Percentiles rank a stretch among this genome's conserved stretches.
phyloP scores from a whole-genome alignment of 1,139 yeast species.

The Scheffersomyces segobiensis region DNA sequence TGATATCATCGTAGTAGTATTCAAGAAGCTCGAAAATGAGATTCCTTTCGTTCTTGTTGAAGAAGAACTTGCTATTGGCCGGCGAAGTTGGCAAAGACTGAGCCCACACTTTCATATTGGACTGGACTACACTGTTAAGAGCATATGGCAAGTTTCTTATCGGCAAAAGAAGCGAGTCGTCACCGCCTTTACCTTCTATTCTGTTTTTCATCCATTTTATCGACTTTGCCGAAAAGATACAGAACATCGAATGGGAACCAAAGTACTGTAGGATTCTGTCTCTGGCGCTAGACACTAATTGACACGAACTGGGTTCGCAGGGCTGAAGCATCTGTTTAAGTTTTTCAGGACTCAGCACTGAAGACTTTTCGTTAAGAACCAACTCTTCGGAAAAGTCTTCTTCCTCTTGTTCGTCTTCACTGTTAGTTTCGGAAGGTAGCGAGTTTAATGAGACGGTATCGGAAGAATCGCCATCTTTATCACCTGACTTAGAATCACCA shows the following conservation, averaged over 20 bases:
- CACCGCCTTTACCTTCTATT: slow-evolving; percentile 2
- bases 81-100: neutral
- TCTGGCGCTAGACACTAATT: neutral
- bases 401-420: neutral
- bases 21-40: slow-evolving; percentile 10
- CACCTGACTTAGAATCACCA: neutral
- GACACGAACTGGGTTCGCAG: neutral
- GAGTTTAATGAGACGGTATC: neutral
- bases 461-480: neutral
- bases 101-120: slow-evolving; percentile 5
- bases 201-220: slow-evolving; percentile 6
- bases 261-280: slow-evolving; percentile 3
- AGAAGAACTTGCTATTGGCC: slow-evolving; percentile 1
- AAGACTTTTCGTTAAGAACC: neutral
- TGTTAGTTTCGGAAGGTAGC: neutral
- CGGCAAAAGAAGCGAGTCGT: slow-evolving; percentile 4
- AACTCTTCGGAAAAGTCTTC: neutral
- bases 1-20: slow-evolving; percentile 4
- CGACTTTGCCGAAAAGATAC: slow-evolving; percentile 9
- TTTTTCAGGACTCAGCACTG: neutral
- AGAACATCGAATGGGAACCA: slow-evolving; percentile 11
- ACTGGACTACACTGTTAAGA: slow-evolving; percentile 6
- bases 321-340: neutral
- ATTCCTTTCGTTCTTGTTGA: slow-evolving; percentile 4
- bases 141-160: slow-evolving; percentile 9